Base-by-base conservation (phyloP, 2,329 filamentous ascomycete genomes). In the Alternaria brassicicola region DNA sequence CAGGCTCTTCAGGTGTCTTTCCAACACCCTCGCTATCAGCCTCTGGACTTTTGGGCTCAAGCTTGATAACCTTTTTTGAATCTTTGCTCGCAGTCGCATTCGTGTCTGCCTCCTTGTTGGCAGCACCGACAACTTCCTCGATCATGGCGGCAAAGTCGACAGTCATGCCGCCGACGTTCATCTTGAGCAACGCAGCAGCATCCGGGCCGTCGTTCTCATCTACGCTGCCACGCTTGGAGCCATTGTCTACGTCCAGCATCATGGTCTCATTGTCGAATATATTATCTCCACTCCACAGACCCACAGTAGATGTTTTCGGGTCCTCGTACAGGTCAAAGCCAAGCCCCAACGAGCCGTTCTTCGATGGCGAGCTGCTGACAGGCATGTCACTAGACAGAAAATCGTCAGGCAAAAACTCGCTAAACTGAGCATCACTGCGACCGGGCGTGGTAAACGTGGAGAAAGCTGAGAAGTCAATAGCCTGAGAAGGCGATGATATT, bases 281-380 rank as follows among this genome's bases (percentile, higher is more conserved):
- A 38, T 64, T 73, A 6, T 67, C 65, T 8, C 71, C 74, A 31
- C 63, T 69, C 75, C 75, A 78, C 31, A 77, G 31, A 1, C 73
- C 73, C 1, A 68, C 60, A 10, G 74, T 75, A 21, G 69, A 69
- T 4, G 75, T 76, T 25, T 63, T 70, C 10, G 76, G 74, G 35
- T 78, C 76, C 45, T 78, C 76, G 55, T 76, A 78, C 10, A 78
- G 59, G 15, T 71, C 66, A 33, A 78, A 78, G 3, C 67, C 68
- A 23, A 73, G 58, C 13, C 67, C 60, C 6, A 69, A 33, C 10
- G 62, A 55, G 23, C 66, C 64, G 17, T 46, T 59, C 39, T 66
- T 67, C 2, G 73, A 74, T 8, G 75, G 73, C 21, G 74, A 76
- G 52, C 76, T 78, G 3, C 74, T 68, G 41, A 73, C 62, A 4